Percentiles rank a stretch among this genome's conserved stretches.
Conservation (phyloP, 331 rosid species). For the Cydonia oblonga region DNA sequence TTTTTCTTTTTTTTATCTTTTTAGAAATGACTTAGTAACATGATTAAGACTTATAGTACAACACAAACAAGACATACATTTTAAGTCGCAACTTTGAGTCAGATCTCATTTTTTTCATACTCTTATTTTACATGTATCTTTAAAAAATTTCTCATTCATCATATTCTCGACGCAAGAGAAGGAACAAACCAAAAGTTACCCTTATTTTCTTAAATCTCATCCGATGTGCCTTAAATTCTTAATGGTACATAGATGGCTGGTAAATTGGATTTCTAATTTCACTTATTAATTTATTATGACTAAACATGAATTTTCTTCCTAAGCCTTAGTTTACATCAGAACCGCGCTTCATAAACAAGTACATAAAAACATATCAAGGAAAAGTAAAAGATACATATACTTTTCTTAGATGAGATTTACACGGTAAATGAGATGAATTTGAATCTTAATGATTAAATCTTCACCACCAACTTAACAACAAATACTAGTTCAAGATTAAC, state of each 20-base stretch:
- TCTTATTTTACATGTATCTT: too few species aligned
- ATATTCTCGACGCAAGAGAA: not conserved
- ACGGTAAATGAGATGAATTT: not conserved
- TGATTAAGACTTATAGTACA: not conserved
- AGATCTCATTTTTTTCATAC: not conserved
- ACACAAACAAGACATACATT: not conserved
- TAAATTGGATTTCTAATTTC: not conserved
- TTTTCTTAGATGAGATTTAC: too few species aligned
- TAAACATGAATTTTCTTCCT: too few species aligned
- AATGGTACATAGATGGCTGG: not conserved
- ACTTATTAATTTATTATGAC: too few species aligned
- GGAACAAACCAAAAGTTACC: not conserved
- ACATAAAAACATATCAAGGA: too few species aligned
- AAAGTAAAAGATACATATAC: too few species aligned
- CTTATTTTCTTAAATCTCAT: not conserved
- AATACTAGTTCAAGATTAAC: too few species aligned
- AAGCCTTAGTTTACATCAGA: too few species aligned
- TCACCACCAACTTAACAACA: not conserved
- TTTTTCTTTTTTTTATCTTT: not conserved
- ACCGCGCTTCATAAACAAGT: accelerated
- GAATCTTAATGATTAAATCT: not conserved
- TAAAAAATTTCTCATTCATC: not conserved
- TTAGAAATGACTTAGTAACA: not conserved
- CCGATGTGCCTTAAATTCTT: not conserved
- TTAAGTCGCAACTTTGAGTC: not conserved